Conservation (phyloP, 2,329 filamentous ascomycete species). For the Fusarium sambucinum region DNA sequence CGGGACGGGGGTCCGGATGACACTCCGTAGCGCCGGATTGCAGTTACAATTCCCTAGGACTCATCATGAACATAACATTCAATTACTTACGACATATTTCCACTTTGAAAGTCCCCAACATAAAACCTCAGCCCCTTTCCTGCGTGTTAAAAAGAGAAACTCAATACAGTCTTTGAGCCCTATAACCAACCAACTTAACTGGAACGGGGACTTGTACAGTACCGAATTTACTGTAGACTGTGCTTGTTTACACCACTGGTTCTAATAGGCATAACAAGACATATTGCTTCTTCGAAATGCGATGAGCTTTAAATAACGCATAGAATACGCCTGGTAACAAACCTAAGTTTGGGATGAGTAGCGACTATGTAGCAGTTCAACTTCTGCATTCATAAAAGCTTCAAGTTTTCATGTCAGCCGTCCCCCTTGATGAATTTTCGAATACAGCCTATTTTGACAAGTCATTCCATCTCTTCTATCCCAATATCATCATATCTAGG, state of each 20-base stretch:
- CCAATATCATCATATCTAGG: background rate
- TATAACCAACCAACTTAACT: constrained; percentile 5
- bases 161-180: constrained; percentile 5
- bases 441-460: background rate
- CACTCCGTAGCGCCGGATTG: constrained; percentile 16
- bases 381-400: too few relatives aligned
- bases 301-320: background rate
- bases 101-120: background rate
- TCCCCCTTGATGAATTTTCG: background rate
- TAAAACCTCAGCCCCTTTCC: background rate
- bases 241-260: background rate
- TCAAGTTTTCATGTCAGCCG: background rate
- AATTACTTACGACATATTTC: background rate
- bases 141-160: background rate
- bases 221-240: background rate
- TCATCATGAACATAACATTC: background rate
- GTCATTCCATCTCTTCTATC: background rate
- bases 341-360: background rate
- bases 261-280: background rate
- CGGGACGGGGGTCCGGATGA: constrained; percentile 35
- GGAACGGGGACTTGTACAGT: constrained; percentile 11
- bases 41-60: background rate
- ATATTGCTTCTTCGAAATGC: background rate
- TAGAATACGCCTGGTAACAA: background rate
- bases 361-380: background rate